Conservation (phyloP, 2,329 filamentous ascomycete genomes). For the Pyricularia sp. region DNA sequence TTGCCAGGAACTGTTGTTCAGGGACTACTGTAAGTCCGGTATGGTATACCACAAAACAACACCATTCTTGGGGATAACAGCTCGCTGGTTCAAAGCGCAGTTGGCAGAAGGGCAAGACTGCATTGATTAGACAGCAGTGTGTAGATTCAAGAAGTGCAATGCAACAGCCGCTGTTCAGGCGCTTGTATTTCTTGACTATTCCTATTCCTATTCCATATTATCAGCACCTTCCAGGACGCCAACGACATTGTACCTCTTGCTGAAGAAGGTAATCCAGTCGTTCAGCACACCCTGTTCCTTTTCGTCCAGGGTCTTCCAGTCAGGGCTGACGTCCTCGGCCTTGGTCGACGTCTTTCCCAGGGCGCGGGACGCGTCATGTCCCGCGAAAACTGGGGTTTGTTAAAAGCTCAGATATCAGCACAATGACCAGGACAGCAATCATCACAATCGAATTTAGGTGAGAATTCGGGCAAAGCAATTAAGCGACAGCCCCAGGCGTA, state of each 20-base stretch:
- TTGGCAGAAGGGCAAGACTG: background rate
- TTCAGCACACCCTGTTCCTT: constrained; percentile 78
- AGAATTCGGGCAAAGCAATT: background rate
- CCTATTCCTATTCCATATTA: constrained; percentile 46
- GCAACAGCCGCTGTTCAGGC: background rate
- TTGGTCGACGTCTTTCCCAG: constrained; percentile 82
- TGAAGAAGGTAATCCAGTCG: constrained; percentile 95
- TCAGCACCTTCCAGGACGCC: constrained; percentile 55
- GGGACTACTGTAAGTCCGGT: background rate
- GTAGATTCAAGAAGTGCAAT: background rate
- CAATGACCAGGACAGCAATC: background rate
- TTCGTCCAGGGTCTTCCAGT: constrained; percentile 76
- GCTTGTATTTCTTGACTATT: constrained; percentile 10
- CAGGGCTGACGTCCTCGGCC: constrained; percentile 67
- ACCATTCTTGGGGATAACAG: background rate
- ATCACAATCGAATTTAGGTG: background rate
- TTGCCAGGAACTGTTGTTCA: background rate
- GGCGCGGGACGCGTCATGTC: constrained; percentile 90
- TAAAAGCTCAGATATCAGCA: background rate
- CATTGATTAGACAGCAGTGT: background rate
- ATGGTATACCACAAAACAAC: background rate
- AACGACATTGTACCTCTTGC: constrained; percentile 84
- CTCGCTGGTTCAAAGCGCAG: background rate
- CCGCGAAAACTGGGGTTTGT: constrained; percentile 67
- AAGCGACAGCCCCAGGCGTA: background rate